A percentile compares a stretch with the other conserved stretches of the same genome.
phyloP scores from a whole-genome alignment of 2,329 filamentous ascomycete genomes.

The Ophiostoma australiae region DNA sequence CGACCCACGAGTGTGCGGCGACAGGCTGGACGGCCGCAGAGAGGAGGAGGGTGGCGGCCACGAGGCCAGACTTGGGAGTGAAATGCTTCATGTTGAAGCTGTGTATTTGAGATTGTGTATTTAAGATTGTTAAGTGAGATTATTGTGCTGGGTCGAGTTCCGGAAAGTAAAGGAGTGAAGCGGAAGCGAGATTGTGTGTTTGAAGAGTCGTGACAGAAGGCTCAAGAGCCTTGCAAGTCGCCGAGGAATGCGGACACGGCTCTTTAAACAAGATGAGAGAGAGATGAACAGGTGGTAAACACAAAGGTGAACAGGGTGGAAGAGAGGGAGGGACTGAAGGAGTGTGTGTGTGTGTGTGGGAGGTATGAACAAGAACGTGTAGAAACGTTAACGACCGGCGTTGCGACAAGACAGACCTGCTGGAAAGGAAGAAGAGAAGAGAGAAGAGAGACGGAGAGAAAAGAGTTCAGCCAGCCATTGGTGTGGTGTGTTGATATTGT shows the following conservation, averaged over 20 bases:
- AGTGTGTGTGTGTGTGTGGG: slow-evolving; percentile 12
- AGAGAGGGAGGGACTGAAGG: slow-evolving; percentile 4
- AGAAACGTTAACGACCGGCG: slow-evolving; percentile 24
- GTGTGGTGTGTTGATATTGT: background rate
- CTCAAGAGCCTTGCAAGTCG: background rate
- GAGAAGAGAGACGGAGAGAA: slow-evolving; percentile 16
- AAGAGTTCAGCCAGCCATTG: slow-evolving; percentile 15
- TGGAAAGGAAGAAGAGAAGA: slow-evolving; percentile 17
- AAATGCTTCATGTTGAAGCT: slow-evolving; percentile 21
- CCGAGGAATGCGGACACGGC: background rate
- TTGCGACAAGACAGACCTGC: slow-evolving; percentile 25
- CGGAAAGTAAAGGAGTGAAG: slow-evolving; percentile 4
- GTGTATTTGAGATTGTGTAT: background rate
- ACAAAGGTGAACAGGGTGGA: background rate
- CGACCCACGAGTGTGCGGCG: slow-evolving; percentile 74
- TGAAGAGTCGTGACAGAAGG: background rate
- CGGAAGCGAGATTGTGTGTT: background rate
- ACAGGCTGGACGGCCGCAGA: slow-evolving; percentile 28
- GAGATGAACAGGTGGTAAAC: background rate
- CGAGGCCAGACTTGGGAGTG: background rate
- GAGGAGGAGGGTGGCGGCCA: slow-evolving; percentile 13
- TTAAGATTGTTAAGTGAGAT: background rate
- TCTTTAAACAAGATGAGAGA: background rate
- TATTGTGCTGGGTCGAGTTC: background rate
- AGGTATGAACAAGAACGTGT: slow-evolving; percentile 11